Evolutionary conservation across 805 yeast genomes (phyloP), one percentile per base, ranked within the genome.

Genomic region (Candida insectalens): DNA sequence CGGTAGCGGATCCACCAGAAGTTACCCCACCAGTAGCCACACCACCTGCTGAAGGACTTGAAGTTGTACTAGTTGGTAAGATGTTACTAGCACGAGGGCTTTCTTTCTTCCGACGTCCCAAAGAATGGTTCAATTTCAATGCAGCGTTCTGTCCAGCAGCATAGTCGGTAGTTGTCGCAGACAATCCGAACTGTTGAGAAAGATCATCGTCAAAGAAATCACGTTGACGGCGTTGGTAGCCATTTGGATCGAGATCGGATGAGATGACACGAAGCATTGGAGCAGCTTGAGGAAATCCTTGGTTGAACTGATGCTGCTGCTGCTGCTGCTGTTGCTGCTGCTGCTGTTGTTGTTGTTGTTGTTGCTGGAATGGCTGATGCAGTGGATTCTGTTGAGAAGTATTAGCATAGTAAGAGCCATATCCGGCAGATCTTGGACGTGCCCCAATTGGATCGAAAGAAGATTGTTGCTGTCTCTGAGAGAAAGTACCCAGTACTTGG

Each of bases 351-450:
- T 7, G 16, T 8, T n/a, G 25, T 12, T 10, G 13, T 20, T 20
- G 8, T 18, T 18, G 16, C 45, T 44, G 18, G 44, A 36, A 33
- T 39, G 36, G 32, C 45, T 49, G 21, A 70, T 68, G n/a, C n/a
- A n/a, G n/a, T n/a, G n/a, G n/a, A n/a, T n/a, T n/a, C n/a, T n/a
- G n/a, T n/a, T n/a, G n/a, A n/a, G n/a, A n/a, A n/a, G n/a, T n/a
- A n/a, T n/a, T n/a, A 19, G 67, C 73, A n/a, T n/a, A n/a, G n/a
- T n/a, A n/a, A n/a, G n/a, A n/a, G n/a, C n/a, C n/a, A n/a, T n/a
- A n/a, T n/a, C n/a, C n/a, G 2, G 71, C 72, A 20, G 70, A 63
- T 41, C 59, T 57, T 8, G 74, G 72, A 41, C 74, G 55, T 29
- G 39, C 37, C n/a, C n/a, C n/a, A 21, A 49, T 44, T 18, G 50